A percentile compares a stretch with the other conserved stretches of the same genome.
These are phyloP conservation scores for Penicillium odoratum DNA, from an alignment of 495 filamentous ascomycete species.

Conservation along the genomic window DNA sequence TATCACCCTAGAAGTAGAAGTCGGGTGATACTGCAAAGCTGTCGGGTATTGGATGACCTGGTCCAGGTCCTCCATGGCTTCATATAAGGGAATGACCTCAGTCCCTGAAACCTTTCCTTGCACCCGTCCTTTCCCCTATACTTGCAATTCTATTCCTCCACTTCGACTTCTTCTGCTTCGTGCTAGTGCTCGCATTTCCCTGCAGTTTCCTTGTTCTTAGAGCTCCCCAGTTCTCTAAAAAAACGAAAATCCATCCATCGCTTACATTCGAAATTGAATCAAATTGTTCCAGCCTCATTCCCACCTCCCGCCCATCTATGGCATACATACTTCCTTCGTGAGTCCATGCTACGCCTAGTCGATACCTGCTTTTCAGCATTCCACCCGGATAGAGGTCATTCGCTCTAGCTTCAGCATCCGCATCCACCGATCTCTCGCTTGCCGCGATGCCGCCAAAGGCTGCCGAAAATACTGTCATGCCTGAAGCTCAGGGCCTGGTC, in stretches of 20 bases:
- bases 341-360: constrained; percentile 3
- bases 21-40: constrained; percentile 8
- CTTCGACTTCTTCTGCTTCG: background rate
- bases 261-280: background rate
- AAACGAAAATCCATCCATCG: background rate
- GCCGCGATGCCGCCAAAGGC: constrained; percentile 31
- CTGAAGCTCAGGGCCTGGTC: constrained; percentile 40
- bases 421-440: background rate
- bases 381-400: background rate
- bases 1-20: constrained; percentile 20
- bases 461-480: constrained; percentile 29
- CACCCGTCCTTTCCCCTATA: too few species aligned
- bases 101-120: too few species aligned
- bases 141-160: background rate
- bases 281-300: background rate
- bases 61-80: constrained; percentile 10
- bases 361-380: constrained; percentile 1
- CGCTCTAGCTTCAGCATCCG: background rate
- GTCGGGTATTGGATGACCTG: constrained; percentile 24
- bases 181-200: background rate
- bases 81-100: constrained; percentile 18
- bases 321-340: constrained; percentile 3
- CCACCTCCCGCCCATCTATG: constrained; percentile 2
- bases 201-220: background rate
- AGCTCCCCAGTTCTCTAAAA: too few species aligned